Conservation (phyloP, 495 filamentous ascomycete genomes). For the Lepidopterella palustris region DNA sequence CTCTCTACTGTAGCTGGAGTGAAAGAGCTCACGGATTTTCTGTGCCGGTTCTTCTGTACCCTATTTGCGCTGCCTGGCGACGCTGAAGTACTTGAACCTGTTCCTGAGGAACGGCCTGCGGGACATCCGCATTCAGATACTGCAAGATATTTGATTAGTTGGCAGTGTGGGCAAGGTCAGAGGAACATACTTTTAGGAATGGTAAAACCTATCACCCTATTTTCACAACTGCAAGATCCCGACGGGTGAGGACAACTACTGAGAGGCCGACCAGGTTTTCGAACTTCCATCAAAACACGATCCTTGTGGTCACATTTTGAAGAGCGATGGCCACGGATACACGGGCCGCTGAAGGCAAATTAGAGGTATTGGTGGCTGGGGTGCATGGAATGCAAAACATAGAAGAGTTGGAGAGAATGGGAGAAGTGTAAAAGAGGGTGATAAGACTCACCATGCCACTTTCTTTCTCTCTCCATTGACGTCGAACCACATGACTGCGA, state of each 20-base stretch:
- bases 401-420: not conserved
- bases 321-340: slow-evolving; percentile 79
- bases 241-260: slow-evolving; percentile 69
- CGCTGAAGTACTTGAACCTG: not conserved
- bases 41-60: slow-evolving; percentile 18
- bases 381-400: not conserved
- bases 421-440: not conserved
- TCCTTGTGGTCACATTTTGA: slow-evolving; percentile 74
- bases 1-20: slow-evolving; percentile 12
- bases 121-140: slow-evolving; percentile 24
- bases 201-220: slow-evolving; percentile 42
- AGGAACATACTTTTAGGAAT: slow-evolving; percentile 26
- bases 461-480: slow-evolving; percentile 31
- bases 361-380: not conserved
- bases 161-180: not conserved
- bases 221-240: slow-evolving; percentile 53
- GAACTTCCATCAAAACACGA: slow-evolving; percentile 69
- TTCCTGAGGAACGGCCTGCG: not conserved
- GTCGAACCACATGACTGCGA: slow-evolving; percentile 18
- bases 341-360: slow-evolving; percentile 55
- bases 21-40: slow-evolving; percentile 15
- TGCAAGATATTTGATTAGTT: slow-evolving; percentile 1
- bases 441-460: slow-evolving; percentile 28
- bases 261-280: slow-evolving; percentile 72
- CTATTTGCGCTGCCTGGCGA: slow-evolving; percentile 4